Evolutionary conservation across 768 basidiomycete genomes (phyloP).

Genomic region (Boletus coccyginus): DNA sequence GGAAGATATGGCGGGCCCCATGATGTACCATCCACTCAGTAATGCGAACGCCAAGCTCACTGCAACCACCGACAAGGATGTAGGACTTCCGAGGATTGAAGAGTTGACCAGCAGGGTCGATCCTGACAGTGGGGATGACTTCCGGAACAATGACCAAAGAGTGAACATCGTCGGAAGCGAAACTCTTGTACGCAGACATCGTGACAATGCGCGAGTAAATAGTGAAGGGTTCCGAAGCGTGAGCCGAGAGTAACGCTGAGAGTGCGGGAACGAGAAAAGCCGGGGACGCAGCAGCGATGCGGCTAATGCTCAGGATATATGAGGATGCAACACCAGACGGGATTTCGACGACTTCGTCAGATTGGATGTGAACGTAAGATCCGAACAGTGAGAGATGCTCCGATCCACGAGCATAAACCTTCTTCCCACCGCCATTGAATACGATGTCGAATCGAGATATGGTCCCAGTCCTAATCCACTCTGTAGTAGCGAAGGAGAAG

Average conservation of each 20-base stretch:
- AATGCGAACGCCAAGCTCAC: conserved; percentile 24
- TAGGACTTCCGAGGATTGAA: conserved; percentile 30
- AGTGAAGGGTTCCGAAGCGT: conserved; percentile 14
- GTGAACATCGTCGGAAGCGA: conserved; percentile 1
- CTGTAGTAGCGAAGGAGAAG: too few species aligned
- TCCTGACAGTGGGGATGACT: conserved; percentile 4
- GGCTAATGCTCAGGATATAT: too few species aligned
- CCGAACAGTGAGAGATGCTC: too few species aligned
- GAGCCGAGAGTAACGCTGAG: conserved; percentile 18
- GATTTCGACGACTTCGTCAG: too few species aligned
- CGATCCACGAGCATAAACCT: too few species aligned
- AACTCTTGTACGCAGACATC: conserved; percentile 9
- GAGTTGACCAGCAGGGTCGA: conserved; percentile 27
- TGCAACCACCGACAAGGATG: conserved; percentile 21
- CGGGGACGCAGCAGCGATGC: conserved; percentile 21
- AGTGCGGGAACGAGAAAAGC: conserved; percentile 17
- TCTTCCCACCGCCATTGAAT: too few species aligned
- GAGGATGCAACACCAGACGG: too few species aligned
- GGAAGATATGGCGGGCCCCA: conserved; percentile 32
- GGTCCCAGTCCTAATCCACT: too few species aligned
- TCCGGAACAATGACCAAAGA: conserved; percentile 20
- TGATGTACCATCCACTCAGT: too few species aligned
- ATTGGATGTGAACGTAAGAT: too few species aligned
- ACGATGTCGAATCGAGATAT: too few species aligned
- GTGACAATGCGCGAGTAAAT: conserved; percentile 6